Evolutionary conservation across 179 eudicot species (phyloP).

Genomic region (Beta macrorhiza): DNA sequence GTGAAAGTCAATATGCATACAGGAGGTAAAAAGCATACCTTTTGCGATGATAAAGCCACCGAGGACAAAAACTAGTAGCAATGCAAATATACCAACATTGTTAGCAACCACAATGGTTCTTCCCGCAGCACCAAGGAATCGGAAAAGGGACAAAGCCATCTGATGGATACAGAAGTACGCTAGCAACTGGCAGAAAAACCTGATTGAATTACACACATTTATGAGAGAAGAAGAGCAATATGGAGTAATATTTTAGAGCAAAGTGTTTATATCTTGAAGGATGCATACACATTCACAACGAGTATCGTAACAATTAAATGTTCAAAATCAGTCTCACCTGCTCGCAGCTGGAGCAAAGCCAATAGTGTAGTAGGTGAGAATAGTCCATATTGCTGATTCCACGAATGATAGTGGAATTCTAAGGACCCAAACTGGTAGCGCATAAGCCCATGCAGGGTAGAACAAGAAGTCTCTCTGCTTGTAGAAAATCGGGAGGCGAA

Average conservation of each 20-base stretch:
- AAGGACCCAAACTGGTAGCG: constrained; percentile 38
- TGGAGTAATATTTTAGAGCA: background rate
- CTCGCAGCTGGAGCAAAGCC: constrained; percentile 39
- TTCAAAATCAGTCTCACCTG: constrained; percentile 24
- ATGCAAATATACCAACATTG: constrained; percentile 49
- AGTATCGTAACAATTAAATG: background rate
- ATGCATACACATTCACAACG: background rate
- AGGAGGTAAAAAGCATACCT: constrained; percentile 33
- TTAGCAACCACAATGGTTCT: constrained; percentile 73
- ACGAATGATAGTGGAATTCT: constrained; percentile 41
- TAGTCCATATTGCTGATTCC: constrained; percentile 40
- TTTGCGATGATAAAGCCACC: constrained; percentile 85
- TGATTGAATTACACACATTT: background rate
- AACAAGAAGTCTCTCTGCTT: constrained; percentile 42
- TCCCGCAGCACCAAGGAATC: constrained; percentile 75
- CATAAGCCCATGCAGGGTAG: constrained; percentile 54
- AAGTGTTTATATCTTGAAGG: background rate
- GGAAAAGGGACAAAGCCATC: constrained; percentile 75
- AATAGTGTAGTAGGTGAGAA: constrained; percentile 41
- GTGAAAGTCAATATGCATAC: constrained; percentile 6
- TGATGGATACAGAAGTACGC: constrained; percentile 78
- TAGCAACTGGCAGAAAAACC: constrained; percentile 57
- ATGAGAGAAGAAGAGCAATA: background rate
- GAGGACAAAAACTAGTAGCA: constrained; percentile 62
- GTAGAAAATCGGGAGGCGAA: constrained; percentile 42